Evolutionary conservation across 306 rosid species (phyloP), one percentile per base, ranked within the genome.

Genomic region (Lithocarpus polystachyus): DNA sequence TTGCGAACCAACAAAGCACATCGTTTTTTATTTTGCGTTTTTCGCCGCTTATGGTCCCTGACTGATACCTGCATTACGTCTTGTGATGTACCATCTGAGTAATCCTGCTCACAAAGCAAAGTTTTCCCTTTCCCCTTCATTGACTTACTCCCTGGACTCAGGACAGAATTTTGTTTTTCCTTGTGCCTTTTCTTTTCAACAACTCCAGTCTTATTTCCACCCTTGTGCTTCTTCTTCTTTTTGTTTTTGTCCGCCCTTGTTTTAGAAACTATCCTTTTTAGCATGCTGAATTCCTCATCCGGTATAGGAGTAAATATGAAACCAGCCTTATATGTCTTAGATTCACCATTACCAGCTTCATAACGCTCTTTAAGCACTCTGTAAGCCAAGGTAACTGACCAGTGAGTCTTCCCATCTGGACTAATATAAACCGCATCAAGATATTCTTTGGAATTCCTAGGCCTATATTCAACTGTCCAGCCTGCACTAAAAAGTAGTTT

Each of bases 351-450:
- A 69, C 90, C 97, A 57, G 81, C 82, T 90, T 93, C 97, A 83
- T 82, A 90, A 78, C 81, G 86, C 56, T 8, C 13, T 85, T 85
- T 89, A 52, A 95, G 92, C 84, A 80, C 86, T 3, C 79, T 88
- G 83, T 95, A 95, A 35, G 99, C 99, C 89, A 86, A 82, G 81
- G 99, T 95, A 73, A 91, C 87, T 37, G 99, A 91, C 99, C 98
- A 95, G 84, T 95, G 99, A 79, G 98, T 95, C 67, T 56, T 84
- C 64, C 93, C 89, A 23, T 83, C 92, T 56, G 86, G 91, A 84
- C 90, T 84, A 79, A 95, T 93, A 83, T 93, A 95, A 75, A 95
- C 99, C 9, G 98, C 90, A 83, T 95, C 99, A 3, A 26, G 12
- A 84, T 95, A 95, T 9, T 37, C 70, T 85, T 29, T 86, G 62